These are phyloP conservation scores for Coprinopsis cinerea DNA, from an alignment of 768 basidiomycete genomes.

Conservation along the genomic window DNA sequence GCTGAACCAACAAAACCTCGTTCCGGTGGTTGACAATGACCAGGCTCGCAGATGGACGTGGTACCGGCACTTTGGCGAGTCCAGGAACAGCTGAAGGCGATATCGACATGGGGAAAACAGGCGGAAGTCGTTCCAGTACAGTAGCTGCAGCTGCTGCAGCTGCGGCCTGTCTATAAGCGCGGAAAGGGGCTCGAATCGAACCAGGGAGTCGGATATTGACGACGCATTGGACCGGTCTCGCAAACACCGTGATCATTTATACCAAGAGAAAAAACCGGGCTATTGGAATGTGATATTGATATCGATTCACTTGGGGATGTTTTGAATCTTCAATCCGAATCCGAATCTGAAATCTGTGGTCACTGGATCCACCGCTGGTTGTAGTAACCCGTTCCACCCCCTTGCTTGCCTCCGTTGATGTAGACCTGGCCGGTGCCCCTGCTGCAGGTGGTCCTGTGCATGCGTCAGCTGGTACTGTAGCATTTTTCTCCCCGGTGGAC, in stretches of 20 bases:
- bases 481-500: too few species aligned
- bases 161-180: not conserved
- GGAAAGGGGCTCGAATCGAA: not conserved
- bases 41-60: constrained; percentile 63
- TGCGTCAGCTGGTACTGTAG: too few species aligned
- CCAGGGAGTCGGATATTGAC: not conserved
- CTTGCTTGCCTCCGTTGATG: too few species aligned
- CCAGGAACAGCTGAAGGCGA: constrained; percentile 2
- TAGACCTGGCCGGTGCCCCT: too few species aligned
- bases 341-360: not conserved
- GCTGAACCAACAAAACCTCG: constrained; percentile 64
- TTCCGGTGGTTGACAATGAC: constrained; percentile 60
- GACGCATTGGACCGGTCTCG: not conserved
- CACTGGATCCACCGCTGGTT: not conserved
- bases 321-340: not conserved
- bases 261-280: too few species aligned
- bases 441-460: too few species aligned
- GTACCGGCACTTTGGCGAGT: constrained; percentile 17
- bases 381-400: too few species aligned
- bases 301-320: not conserved
- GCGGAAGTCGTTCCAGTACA: not conserved
- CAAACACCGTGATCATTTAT: not conserved
- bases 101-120: constrained; percentile 9
- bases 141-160: not conserved
- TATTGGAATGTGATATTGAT: not conserved